These are phyloP conservation scores for Arthrobotrys iridis DNA, from an alignment of 2,329 filamentous ascomycete genomes.

Conservation along the genomic window DNA sequence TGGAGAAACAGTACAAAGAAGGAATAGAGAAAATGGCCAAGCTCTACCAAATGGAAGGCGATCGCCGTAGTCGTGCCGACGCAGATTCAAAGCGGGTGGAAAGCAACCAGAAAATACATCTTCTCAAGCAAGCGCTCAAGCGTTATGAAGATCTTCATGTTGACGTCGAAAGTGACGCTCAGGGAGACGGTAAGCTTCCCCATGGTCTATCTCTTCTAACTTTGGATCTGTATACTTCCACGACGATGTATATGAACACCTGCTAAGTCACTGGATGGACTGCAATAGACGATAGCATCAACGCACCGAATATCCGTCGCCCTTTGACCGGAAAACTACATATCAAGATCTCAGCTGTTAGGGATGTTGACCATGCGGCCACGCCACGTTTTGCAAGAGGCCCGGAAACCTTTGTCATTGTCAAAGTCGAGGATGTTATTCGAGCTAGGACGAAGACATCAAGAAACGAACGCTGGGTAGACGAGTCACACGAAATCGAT, in stretches of 20 bases:
- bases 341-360: constrained; percentile 85
- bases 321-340: constrained; percentile 91
- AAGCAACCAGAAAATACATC: constrained; percentile 96
- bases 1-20: constrained; percentile 98
- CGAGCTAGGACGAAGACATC: constrained; percentile 87
- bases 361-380: constrained; percentile 90
- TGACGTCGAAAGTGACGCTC: constrained; percentile 80
- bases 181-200: constrained; percentile 75
- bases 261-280: neutral
- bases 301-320: constrained; percentile 91
- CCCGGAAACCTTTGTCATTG: constrained; percentile 92
- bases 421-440: constrained; percentile 95
- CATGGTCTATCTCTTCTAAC: neutral
- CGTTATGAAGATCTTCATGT: constrained; percentile 97
- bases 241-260: neutral
- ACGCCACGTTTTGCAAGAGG: constrained; percentile 85
- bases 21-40: constrained; percentile 99
- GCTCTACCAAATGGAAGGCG: constrained; percentile 95
- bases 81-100: constrained; percentile 89
- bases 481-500: constrained; percentile 88
- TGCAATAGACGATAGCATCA: constrained; percentile 87
- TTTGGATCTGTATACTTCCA: neutral
- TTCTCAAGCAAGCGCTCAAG: constrained; percentile 94
- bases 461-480: constrained; percentile 87
- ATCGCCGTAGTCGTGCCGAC: constrained; percentile 93